A percentile compares a stretch with the other conserved stretches of the same genome.
Conservation (phyloP, 768 basidiomycete genomes). For the Thelephora aurantiotincta region DNA sequence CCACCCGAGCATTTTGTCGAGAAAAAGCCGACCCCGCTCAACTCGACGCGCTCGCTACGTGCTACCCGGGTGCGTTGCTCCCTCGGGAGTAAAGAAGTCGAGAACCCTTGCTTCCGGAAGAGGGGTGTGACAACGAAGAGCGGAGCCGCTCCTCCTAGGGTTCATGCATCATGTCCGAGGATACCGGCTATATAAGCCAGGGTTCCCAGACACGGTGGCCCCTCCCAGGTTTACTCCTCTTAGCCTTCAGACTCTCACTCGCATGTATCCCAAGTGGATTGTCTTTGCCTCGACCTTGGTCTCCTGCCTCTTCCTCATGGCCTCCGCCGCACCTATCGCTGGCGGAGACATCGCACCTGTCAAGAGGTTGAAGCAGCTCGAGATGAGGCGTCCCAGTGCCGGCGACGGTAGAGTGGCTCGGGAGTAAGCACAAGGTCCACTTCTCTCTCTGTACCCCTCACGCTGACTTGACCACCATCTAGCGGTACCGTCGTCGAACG, state of each 20-base stretch:
- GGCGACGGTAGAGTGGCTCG: neutral
- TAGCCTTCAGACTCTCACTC: neutral
- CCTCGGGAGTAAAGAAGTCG: too few species aligned
- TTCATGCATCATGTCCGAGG: neutral
- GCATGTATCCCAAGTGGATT: neutral
- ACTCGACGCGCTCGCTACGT: too few species aligned
- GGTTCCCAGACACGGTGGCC: neutral
- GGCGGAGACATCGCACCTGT: neutral
- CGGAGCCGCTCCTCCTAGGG: too few species aligned
- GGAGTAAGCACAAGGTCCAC: neutral
- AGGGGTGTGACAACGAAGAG: too few species aligned
- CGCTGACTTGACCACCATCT: neutral
- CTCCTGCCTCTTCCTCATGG: neutral
- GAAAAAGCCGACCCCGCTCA: too few species aligned
- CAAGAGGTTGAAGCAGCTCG: neutral
- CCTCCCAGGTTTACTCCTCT: neutral
- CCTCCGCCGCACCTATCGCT: neutral
- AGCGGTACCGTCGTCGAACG: neutral
- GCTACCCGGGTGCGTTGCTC: too few species aligned
- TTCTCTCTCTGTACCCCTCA: neutral
- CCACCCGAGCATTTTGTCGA: too few species aligned
- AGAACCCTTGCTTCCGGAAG: too few species aligned
- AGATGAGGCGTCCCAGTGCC: neutral
- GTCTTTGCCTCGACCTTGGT: neutral
- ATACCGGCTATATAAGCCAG: neutral